A percentile compares a stretch with the other conserved stretches of the same genome.
phyloP scores from a whole-genome alignment of 345 rosid genomes.

The Gossypium ekmanianum region DNA sequence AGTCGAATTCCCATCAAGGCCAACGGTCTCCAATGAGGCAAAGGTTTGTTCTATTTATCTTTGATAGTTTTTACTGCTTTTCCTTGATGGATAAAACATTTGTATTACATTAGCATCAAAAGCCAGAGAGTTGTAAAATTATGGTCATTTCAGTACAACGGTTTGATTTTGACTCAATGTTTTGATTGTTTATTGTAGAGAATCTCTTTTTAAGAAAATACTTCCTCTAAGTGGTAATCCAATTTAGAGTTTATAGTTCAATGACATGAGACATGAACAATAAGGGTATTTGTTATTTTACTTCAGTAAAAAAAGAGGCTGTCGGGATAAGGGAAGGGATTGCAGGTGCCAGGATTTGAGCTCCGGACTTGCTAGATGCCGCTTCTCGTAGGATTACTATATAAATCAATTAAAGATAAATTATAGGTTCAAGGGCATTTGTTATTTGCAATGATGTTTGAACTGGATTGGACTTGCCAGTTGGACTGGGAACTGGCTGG shows the following conservation, averaged over 20 bases:
- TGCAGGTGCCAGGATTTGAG: not conserved
- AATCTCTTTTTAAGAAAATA: not conserved
- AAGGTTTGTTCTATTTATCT: conserved; percentile 47
- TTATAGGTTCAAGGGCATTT: not conserved
- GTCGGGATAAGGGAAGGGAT: not conserved
- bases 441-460: too few relatives aligned
- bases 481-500: too few relatives aligned
- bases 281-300: not conserved
- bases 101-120: not conserved
- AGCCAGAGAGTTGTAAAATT: not conserved
- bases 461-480: too few relatives aligned
- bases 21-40: conserved; percentile 84
- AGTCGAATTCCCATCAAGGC: conserved; percentile 94
- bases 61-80: not conserved
- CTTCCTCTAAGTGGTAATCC: not conserved
- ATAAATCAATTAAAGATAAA: too few relatives aligned
- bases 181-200: not conserved
- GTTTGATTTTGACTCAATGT: not conserved
- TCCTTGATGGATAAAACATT: not conserved
- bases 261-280: not conserved
- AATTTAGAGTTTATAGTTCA: not conserved
- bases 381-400: too few relatives aligned
- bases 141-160: not conserved
- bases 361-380: too few relatives aligned
- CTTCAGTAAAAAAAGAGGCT: not conserved